These are phyloP conservation scores for Camellia sinensis DNA, from an alignment of 148 eudicot genomes.

Conservation along the genomic window DNA sequence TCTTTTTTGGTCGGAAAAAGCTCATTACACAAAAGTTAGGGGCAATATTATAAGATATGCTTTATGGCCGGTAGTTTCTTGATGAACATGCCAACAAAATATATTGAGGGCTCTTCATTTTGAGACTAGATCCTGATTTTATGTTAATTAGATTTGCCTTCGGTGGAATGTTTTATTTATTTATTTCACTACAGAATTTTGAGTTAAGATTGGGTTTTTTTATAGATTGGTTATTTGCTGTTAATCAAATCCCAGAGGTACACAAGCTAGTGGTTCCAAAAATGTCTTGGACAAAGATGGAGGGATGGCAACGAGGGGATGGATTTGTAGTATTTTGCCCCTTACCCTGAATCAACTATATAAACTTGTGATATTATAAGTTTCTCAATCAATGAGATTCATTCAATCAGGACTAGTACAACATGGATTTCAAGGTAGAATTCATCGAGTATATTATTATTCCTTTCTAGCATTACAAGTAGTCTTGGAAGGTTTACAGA, in stretches of 20 bases:
- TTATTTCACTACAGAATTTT: neutral
- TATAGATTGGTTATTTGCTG: neutral
- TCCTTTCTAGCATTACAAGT: neutral
- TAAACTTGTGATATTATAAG: neutral
- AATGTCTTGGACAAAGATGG: too few species aligned
- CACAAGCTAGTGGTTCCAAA: too few species aligned
- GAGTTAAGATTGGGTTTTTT: neutral
- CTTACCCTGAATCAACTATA: too few species aligned
- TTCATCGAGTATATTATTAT: neutral
- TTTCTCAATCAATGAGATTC: neutral
- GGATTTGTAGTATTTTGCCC: too few species aligned
- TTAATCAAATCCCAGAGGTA: neutral
- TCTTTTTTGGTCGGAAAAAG: neutral
- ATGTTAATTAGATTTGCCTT: neutral
- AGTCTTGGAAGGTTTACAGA: slow-evolving; percentile 9
- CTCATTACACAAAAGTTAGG: neutral
- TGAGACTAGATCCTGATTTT: neutral
- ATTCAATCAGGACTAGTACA: neutral
- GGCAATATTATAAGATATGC: neutral
- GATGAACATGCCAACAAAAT: neutral
- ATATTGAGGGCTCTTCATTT: neutral
- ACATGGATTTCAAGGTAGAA: neutral
- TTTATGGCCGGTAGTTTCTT: neutral
- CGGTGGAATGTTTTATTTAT: too few species aligned
- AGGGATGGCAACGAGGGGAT: too few species aligned